Percentiles rank a stretch among this genome's conserved stretches.
Evolutionary conservation across 2,329 filamentous ascomycete genomes (phyloP).

Genomic region (Tricladium varicosporioides): DNA sequence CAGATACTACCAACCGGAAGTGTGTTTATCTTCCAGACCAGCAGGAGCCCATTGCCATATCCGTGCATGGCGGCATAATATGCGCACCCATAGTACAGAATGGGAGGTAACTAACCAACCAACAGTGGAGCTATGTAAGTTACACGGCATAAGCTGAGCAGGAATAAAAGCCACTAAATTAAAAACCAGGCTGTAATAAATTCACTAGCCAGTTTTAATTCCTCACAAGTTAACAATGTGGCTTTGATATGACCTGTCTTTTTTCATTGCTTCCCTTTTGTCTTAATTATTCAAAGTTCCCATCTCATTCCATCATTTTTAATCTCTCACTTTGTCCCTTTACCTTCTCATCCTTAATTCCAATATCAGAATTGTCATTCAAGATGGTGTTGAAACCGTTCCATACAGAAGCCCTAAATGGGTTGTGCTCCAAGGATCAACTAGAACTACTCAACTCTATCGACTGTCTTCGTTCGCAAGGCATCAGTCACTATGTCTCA

Average conservation of each 20-base stretch:
- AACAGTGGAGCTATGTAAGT: too few species aligned
- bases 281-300: conserved; percentile 3
- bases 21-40: too few species aligned
- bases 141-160: conserved; percentile 6
- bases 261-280: conserved; percentile 8
- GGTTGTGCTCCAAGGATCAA: conserved; percentile 18
- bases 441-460: conserved; percentile 23
- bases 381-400: conserved; percentile 5
- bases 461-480: conserved; percentile 22
- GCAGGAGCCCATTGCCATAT: background rate
- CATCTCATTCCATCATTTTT: background rate
- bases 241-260: background rate
- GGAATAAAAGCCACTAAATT: conserved; percentile 6
- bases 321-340: conserved; percentile 2
- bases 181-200: conserved; percentile 12
- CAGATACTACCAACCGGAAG: too few species aligned
- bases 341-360: conserved; percentile 5
- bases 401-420: conserved; percentile 3
- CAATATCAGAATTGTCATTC: conserved; percentile 1
- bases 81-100: background rate
- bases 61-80: background rate
- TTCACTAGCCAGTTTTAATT: conserved; percentile 2
- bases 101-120: background rate
- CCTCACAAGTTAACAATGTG: background rate
- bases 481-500: conserved; percentile 24